Evolutionary conservation across 352 stramenopile species (phyloP).

Genomic region (Globisporangium nodosum): DNA sequence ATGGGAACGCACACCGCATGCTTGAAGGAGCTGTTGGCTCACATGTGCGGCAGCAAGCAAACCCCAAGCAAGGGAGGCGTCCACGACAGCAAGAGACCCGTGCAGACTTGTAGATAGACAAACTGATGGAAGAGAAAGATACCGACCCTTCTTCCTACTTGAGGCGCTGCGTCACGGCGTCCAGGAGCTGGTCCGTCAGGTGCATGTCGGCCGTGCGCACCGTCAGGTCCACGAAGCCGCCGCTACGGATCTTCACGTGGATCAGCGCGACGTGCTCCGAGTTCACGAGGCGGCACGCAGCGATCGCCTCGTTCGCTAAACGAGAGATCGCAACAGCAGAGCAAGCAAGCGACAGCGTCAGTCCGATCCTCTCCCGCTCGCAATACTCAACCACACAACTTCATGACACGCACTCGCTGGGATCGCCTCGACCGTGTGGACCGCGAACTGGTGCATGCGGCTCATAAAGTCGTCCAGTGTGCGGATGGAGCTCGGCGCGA

Average conservation of each 20-base stretch:
- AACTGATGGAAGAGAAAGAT: not conserved
- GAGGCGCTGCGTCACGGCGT: slow-evolving; percentile 53
- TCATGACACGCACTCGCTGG: slow-evolving; percentile 58
- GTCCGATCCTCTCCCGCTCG: not conserved
- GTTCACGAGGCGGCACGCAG: slow-evolving; percentile 66
- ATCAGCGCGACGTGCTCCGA: slow-evolving; percentile 82
- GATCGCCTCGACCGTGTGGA: slow-evolving; percentile 84
- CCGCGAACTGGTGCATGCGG: slow-evolving; percentile 71
- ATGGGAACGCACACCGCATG: not conserved
- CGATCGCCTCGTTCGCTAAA: slow-evolving; percentile 86
- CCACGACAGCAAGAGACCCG: too few relatives aligned
- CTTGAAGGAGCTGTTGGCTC: not conserved
- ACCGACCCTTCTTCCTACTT: slow-evolving; percentile 31
- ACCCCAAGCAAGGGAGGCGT: too few relatives aligned
- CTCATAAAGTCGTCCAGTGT: slow-evolving; percentile 80
- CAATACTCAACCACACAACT: slow-evolving; percentile 3
- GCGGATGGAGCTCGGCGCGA: slow-evolving; percentile 73
- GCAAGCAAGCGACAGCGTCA: not conserved
- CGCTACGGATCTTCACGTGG: slow-evolving; percentile 81
- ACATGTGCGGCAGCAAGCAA: too few relatives aligned
- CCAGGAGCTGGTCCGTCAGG: slow-evolving; percentile 74
- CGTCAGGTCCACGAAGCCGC: slow-evolving; percentile 79
- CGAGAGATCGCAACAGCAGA: not conserved
- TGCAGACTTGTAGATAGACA: not conserved
- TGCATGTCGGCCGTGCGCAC: slow-evolving; percentile 80